Evolutionary conservation across 768 basidiomycete species (phyloP).

Genomic region (Dendrothele bispora): DNA sequence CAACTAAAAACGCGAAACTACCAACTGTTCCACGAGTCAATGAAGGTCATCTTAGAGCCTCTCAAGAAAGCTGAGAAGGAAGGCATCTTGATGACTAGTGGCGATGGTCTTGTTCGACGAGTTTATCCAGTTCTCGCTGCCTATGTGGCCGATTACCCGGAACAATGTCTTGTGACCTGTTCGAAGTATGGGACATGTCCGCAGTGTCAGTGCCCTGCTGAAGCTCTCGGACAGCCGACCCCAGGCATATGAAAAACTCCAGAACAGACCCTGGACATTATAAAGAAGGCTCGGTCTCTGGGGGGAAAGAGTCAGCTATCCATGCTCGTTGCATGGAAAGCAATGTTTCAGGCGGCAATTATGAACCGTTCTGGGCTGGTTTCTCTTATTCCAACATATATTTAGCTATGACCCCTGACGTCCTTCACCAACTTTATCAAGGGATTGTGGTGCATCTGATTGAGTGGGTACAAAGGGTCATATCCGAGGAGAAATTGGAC

Average conservation of each 20-base stretch:
- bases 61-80: conserved; percentile 21
- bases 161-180: background rate
- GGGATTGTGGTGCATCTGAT: conserved; percentile 38
- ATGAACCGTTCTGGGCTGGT: conserved; percentile 30
- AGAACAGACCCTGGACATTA: background rate
- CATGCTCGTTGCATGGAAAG: conserved; percentile 8
- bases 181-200: background rate
- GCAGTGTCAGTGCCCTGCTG: conserved; percentile 7
- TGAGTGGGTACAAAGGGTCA: conserved; percentile 22
- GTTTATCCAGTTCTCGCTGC: conserved; percentile 28
- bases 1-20: conserved; percentile 15
- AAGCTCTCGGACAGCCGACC: conserved; percentile 7
- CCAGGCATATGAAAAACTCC: background rate
- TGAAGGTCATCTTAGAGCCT: conserved; percentile 28
- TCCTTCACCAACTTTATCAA: conserved; percentile 41
- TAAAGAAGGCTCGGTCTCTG: background rate
- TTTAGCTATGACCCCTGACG: conserved; percentile 30
- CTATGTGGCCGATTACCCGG: conserved; percentile 25
- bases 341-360: conserved; percentile 9
- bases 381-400: conserved; percentile 33
- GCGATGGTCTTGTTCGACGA: conserved; percentile 24
- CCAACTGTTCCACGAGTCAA: conserved; percentile 37
- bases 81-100: conserved; percentile 32
- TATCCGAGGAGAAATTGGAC: conserved; percentile 24
- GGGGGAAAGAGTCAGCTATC: background rate